Base-by-base conservation (phyloP, 1,284 basidiomycete genomes). In the Wolfiporia cocos region DNA sequence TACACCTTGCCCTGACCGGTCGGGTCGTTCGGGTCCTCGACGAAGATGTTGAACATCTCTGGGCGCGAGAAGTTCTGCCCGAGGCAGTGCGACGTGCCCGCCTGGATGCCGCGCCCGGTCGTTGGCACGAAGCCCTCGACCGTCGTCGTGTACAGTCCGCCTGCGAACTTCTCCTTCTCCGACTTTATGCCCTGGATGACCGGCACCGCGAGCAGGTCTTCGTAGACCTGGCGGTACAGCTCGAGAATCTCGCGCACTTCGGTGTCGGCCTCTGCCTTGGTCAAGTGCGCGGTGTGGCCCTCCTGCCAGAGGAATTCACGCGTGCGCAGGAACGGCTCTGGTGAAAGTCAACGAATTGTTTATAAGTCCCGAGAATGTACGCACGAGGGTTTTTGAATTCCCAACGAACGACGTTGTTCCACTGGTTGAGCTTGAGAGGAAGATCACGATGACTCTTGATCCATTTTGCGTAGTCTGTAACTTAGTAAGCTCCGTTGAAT, bases 231-330 rank as follows among this genome's bases (percentile, higher is more conserved):
- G 28, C 89, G 82, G 71, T 99, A 99, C 49, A 98, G 83, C 44
- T 96, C 92, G 55, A 99, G 85, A 56, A 99, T 99, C 49, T 95
- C 78, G 34, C 76, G 79, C 10, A 99, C 95, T 69, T 99, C 96
- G 48, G 70, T 71, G 60, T 92, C 94, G 29, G 95, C 95, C 64
- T 96, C 93, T 11, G 73, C 60, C 64, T 93, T 87, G 53, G 88
- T 90, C 40, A 96, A 73, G 68, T 89, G 84, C 2, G 95, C 96
- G 4, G 96, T 98, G 73, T 99, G 95, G 35, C 95, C 95, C 68
- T 99, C 96, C 70, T 99, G 95, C 95, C 96, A 99, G 26, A 99
- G 73, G 78, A 98, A 99, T 70, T 99, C 95, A 59, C 96, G 90
- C 2, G 96, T 99, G 49, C 95, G 92, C 32, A 99, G 78, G 87